These are phyloP conservation scores for Acanthamoeba lenticulata DNA, from an alignment of 208 protist genomes.

Conservation along the genomic window DNA sequence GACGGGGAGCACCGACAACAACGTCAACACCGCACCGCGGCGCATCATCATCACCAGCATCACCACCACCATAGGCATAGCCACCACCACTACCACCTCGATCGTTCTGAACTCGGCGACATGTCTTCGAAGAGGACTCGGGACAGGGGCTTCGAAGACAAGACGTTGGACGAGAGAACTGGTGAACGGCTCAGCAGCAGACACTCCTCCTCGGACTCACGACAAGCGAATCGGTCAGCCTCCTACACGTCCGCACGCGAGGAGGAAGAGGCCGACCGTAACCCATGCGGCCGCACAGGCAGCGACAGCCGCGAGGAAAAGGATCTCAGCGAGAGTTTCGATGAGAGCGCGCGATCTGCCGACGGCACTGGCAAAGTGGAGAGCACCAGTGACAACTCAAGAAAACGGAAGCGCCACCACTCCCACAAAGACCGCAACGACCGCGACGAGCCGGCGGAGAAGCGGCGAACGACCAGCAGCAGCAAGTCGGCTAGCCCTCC, in stretches of 20 bases:
- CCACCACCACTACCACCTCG: not conserved
- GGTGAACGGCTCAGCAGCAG: not conserved
- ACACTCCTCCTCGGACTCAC: too few relatives aligned
- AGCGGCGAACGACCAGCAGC: not conserved
- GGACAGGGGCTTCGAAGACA: not conserved
- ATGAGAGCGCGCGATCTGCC: not conserved
- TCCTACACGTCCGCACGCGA: not conserved
- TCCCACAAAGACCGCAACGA: not conserved
- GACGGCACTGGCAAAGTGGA: not conserved
- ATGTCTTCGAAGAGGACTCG: too few relatives aligned
- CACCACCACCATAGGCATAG: not conserved
- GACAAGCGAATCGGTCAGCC: too few relatives aligned
- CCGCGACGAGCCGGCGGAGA: not conserved
- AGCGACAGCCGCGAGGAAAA: not conserved
- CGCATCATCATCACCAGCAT: not conserved
- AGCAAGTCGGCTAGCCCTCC: not conserved
- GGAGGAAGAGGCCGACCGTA: not conserved
- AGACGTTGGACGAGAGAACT: not conserved
- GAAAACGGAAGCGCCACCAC: not conserved
- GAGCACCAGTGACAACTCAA: not conserved
- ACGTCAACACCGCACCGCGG: not conserved
- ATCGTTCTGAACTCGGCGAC: too few relatives aligned
- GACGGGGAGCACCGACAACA: too few relatives aligned
- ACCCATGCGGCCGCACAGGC: not conserved
- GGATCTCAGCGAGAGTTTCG: not conserved